A percentile compares a stretch with the other conserved stretches of the same genome.
Evolutionary conservation across 306 rosid species (phyloP).

Genomic region (Malus orientalis): DNA sequence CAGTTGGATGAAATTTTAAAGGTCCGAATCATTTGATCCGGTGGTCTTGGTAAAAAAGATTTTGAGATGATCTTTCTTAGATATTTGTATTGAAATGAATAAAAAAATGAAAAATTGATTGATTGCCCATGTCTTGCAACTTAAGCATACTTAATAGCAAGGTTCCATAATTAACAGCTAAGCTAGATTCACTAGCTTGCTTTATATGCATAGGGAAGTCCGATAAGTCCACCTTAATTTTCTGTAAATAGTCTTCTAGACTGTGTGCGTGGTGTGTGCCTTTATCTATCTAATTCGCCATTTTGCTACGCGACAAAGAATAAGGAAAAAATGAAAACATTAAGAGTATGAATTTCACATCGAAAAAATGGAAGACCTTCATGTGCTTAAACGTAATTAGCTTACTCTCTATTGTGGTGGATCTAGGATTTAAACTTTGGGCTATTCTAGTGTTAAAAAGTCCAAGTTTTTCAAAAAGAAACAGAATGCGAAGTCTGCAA

Average conservation of each 20-base stretch:
- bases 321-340: neutral
- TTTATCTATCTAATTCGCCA: neutral
- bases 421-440: too few relatives aligned
- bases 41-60: accelerated
- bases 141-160: neutral
- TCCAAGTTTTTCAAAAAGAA: too few relatives aligned
- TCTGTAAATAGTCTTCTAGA: too few relatives aligned
- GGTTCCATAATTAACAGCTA: neutral
- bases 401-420: too few relatives aligned
- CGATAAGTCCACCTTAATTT: too few relatives aligned
- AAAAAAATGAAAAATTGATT: neutral
- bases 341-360: too few relatives aligned
- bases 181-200: neutral
- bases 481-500: too few relatives aligned
- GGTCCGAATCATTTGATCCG: too few relatives aligned
- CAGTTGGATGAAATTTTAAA: too few relatives aligned
- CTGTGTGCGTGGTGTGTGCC: neutral
- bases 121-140: neutral
- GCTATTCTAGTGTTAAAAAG: accelerated
- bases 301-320: neutral
- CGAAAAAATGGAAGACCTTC: too few relatives aligned
- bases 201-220: neutral
- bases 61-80: too few relatives aligned
- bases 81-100: neutral
- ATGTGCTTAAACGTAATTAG: too few relatives aligned